A percentile compares a stretch with the other conserved stretches of the same genome.
Evolutionary conservation across 106 monocot genomes (phyloP).

Genomic region (Triglochin maritima): DNA sequence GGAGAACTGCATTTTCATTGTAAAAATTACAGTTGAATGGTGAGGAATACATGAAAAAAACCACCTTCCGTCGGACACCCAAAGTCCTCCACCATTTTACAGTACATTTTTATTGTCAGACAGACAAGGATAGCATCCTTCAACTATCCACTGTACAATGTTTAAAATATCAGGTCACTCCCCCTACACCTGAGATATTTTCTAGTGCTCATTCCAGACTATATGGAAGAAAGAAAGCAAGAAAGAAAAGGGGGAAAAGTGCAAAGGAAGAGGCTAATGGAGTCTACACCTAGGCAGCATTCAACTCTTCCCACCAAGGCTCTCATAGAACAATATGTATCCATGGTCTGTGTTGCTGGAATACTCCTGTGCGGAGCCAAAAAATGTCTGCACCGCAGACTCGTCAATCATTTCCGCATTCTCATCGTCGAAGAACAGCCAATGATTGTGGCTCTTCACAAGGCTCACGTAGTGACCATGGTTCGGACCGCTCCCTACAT

Average conservation of each 20-base stretch:
- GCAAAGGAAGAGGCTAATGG: too few species aligned
- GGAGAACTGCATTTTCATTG: background rate
- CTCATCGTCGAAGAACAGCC: conserved; percentile 34
- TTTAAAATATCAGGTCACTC: background rate
- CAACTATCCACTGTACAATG: conserved; percentile 9
- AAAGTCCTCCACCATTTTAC: conserved; percentile 9
- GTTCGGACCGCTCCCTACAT: conserved; percentile 22
- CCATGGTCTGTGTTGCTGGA: conserved; percentile 28
- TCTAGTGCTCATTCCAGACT: background rate
- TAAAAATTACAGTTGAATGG: background rate
- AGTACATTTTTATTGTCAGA: conserved; percentile 2
- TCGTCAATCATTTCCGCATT: conserved; percentile 32
- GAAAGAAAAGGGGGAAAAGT: background rate
- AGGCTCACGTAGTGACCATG: conserved; percentile 29
- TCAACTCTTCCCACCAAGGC: conserved; percentile 11
- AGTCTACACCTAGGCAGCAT: background rate
- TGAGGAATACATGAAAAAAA: conserved; percentile 1
- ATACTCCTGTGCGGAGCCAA: conserved; percentile 23
- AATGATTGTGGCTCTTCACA: conserved; percentile 29
- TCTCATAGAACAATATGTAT: conserved; percentile 34
- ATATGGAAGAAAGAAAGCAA: background rate
- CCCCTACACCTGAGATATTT: background rate
- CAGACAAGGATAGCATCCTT: conserved; percentile 7
- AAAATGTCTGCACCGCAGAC: conserved; percentile 20
- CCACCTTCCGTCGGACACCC: background rate